These are phyloP conservation scores for Rhizophlyctis rosea DNA, from an alignment of 192 early-diverging fungal genomes.

Conservation along the genomic window DNA sequence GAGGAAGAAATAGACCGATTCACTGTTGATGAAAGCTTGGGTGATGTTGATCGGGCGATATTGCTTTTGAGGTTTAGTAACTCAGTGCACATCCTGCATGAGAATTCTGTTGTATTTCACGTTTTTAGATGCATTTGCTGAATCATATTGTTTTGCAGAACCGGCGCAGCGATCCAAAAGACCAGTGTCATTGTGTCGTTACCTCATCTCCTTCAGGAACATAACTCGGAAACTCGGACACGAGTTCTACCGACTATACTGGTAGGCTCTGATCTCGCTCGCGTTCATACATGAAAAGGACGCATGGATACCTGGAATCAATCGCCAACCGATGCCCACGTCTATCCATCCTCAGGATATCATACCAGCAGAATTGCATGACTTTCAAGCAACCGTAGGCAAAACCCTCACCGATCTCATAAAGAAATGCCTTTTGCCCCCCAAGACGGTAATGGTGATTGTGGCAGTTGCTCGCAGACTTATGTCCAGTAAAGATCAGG, in stretches of 20 bases:
- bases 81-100: no score
- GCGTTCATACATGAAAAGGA: no score
- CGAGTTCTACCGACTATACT: slow-evolving; percentile 33
- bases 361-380: slow-evolving; percentile 17
- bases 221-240: slow-evolving; percentile 19
- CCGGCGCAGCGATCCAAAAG: slow-evolving; percentile 36
- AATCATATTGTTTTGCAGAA: slow-evolving; percentile 29
- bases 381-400: slow-evolving; percentile 27
- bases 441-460: slow-evolving; percentile 14
- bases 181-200: slow-evolving; percentile 31
- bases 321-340: background rate
- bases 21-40: slow-evolving; percentile 37
- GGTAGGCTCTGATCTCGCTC: no score
- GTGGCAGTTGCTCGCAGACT: slow-evolving; percentile 28
- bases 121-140: no score
- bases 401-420: slow-evolving; percentile 17
- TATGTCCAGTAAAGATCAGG: slow-evolving; percentile 34
- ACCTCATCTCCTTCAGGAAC: slow-evolving; percentile 28
- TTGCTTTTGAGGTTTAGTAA: slow-evolving; percentile 35
- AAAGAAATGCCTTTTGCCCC: slow-evolving; percentile 28
- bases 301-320: no score
- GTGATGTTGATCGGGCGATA: slow-evolving; percentile 41
- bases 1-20: slow-evolving; percentile 46
- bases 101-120: no score
- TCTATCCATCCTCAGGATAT: slow-evolving; percentile 16